Evolutionary conservation across 306 rosid genomes (phyloP), one percentile per base, ranked within the genome.

Genomic region (Trifolium fragiferum): DNA sequence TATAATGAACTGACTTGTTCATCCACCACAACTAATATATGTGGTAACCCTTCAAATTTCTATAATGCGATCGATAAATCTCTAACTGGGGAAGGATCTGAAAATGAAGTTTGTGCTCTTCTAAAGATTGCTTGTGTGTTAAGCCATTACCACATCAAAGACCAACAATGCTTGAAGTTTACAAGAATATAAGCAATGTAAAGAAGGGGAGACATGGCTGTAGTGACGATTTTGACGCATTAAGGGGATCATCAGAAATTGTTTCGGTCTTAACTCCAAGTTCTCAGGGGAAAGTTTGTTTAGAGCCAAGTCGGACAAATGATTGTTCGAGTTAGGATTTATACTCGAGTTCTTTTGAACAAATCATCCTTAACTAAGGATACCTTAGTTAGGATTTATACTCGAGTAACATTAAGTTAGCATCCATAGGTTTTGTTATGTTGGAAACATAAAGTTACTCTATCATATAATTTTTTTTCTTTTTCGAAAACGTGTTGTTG

Each of bases 51-150:
- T 35, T 44, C 53, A 21, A 68, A 11, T 20, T 10, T 70, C 15
- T 50, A 13, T 77, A 35, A 69, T 70, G 80, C 47, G 2, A 53
- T 75, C 10, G 79, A 75, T 27, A 33, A 55, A 44, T 65, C 20
- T 63, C 50, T 78, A 2, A 3, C 37, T 18, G 80, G 58, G 16
- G n/a, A 44, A 44, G 50, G 50, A 12, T 44, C 13, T 44, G 50
- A 44, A 44, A 44, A 44, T 5, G 50, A 13, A 44, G 50, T 44
- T 12, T 44, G 50, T 13, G 6, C 50, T 44, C 16, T 44, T 14
- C n/a, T 44, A 13, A 44, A 44, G 50, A 44, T 44, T 44, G 50
- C 50, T 12, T 44, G 50, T 44, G 50, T 44, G 50, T 13, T 44
- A 44, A 44, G 15, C n/a, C 50, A 12, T 12, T 44, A 44, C 40